Percentiles rank a stretch among this genome's conserved stretches.
These are phyloP conservation scores for Diutina catenulata DNA, from an alignment of 1,139 yeast species.

Conservation along the genomic window DNA sequence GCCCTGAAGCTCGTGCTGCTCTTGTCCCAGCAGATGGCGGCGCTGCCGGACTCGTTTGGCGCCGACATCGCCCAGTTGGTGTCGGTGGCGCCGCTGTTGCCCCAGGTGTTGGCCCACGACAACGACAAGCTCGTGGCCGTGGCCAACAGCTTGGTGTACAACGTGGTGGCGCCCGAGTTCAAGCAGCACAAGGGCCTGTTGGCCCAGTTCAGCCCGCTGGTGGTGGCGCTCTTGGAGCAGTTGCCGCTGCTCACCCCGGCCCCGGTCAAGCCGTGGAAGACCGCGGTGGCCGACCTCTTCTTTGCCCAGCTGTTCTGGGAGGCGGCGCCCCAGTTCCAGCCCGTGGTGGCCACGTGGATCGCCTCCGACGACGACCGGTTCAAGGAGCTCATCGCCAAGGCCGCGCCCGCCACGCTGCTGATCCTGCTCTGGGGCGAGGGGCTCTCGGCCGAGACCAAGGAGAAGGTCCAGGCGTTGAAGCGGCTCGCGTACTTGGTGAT, in stretches of 20 bases:
- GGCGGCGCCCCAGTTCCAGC: not conserved
- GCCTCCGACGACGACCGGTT: not conserved
- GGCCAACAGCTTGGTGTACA: slow-evolving; percentile 2
- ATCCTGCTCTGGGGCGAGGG: slow-evolving; percentile 3
- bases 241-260: not conserved
- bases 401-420: slow-evolving; percentile 3
- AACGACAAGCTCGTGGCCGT: not conserved
- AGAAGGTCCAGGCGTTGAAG: not conserved
- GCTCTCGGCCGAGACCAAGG: slow-evolving; percentile 3
- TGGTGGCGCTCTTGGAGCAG: not conserved
- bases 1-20: not conserved
- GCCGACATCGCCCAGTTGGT: too few relatives aligned
- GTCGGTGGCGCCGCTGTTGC: not conserved
- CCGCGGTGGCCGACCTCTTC: not conserved
- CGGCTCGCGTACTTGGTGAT: not conserved
- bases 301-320: slow-evolving; percentile 1
- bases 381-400: not conserved
- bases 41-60: too few relatives aligned
- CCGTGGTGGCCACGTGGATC: not conserved
- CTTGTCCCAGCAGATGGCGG: not conserved
- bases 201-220: not conserved
- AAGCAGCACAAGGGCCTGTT: not conserved
- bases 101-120: not conserved
- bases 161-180: slow-evolving; percentile 1
- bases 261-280: slow-evolving; percentile 1